Conservation (phyloP, 2,329 filamentous ascomycete species). For the Ascochyta pisi region DNA sequence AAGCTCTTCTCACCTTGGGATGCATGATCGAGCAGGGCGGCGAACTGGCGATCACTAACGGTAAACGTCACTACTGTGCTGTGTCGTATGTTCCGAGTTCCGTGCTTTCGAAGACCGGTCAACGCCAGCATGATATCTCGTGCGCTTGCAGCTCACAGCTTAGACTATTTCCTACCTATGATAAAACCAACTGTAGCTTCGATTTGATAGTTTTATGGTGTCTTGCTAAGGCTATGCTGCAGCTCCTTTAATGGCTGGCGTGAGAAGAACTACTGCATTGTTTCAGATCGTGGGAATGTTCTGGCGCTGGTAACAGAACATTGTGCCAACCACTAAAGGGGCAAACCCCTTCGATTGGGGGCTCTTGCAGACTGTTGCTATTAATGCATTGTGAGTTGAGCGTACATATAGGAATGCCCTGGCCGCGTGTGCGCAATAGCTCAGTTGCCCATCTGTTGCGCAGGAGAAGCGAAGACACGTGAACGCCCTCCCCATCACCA, state of each 20-base stretch:
- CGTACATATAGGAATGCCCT: not conserved
- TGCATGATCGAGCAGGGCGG: not conserved
- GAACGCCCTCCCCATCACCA: not conserved
- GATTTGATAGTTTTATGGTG: not conserved
- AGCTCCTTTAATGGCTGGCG: not conserved
- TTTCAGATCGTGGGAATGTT: not conserved
- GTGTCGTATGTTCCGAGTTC: not conserved
- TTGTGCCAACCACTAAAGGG: not conserved
- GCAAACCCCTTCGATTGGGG: not conserved
- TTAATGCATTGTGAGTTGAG: not conserved
- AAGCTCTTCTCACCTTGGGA: not conserved
- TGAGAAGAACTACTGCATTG: not conserved
- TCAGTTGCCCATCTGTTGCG: not conserved
- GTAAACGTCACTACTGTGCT: not conserved
- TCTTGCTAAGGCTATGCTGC: no score
- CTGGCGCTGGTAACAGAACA: no score
- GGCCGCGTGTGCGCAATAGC: not conserved
- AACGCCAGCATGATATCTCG: not conserved
- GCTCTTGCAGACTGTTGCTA: not conserved
- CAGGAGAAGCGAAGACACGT: not conserved
- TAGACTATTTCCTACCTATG: not conserved
- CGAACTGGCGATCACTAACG: not conserved
- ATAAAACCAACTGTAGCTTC: not conserved
- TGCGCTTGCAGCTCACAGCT: not conserved
- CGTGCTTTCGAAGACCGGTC: not conserved